phyloP scores from a whole-genome alignment of 768 basidiomycete genomes.

The Cyclocybe aegerita region DNA sequence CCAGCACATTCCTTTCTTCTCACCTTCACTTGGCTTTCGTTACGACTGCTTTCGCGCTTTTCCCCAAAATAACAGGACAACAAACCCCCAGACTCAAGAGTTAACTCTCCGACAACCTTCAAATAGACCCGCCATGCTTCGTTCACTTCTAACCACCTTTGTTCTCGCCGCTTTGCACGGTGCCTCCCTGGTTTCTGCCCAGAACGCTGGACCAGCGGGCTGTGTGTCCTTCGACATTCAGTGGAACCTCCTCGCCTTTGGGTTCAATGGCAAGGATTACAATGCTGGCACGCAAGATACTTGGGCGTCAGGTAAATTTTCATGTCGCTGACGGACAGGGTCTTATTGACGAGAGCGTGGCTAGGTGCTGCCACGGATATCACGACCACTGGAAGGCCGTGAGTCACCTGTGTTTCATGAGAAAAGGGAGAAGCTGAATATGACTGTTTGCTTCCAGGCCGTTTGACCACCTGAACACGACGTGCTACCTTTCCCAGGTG shows the following conservation, averaged over 20 bases:
- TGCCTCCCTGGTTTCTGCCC: slow-evolving; percentile 15
- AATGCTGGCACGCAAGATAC: slow-evolving; percentile 68
- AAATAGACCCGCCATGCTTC: slow-evolving; percentile 8
- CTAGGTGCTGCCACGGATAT: slow-evolving; percentile 63
- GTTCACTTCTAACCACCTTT: slow-evolving; percentile 19
- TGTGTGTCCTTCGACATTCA: slow-evolving; percentile 79
- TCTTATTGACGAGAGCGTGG: neutral
- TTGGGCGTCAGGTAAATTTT: slow-evolving; percentile 46
- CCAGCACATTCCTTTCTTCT: no score
- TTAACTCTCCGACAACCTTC: no score
- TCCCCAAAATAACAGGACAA: no score
- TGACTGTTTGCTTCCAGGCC: slow-evolving; percentile 39
- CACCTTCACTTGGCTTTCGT: no score
- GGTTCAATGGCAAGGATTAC: slow-evolving; percentile 82
- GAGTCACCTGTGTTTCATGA: slow-evolving; percentile 25
- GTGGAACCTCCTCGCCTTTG: slow-evolving; percentile 88
- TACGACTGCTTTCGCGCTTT: no score
- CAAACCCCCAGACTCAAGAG: no score
- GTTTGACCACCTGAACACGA: slow-evolving; percentile 61
- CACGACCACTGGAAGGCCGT: slow-evolving; percentile 78
- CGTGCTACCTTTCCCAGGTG: slow-evolving; percentile 75
- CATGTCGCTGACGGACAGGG: slow-evolving; percentile 38
- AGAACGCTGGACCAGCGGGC: slow-evolving; percentile 20
- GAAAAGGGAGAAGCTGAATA: neutral
- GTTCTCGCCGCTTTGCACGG: slow-evolving; percentile 13